phyloP scores from a whole-genome alignment of 768 basidiomycete species.

The Asterophora parasitica region DNA sequence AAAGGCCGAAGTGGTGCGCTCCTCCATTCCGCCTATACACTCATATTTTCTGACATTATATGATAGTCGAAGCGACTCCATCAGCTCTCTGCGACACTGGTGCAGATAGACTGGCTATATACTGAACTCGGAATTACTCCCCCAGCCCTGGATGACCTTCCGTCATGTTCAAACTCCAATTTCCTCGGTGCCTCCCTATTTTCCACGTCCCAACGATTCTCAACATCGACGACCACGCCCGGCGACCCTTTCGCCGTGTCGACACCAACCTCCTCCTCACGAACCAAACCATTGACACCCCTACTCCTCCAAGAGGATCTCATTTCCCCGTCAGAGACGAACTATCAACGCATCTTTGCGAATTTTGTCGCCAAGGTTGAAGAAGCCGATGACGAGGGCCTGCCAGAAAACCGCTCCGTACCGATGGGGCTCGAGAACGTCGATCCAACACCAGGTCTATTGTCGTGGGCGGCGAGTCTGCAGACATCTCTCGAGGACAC shows the following conservation, averaged over 20 bases:
- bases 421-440: constrained; percentile 65
- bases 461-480: constrained; percentile 63
- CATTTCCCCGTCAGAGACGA: constrained; percentile 29
- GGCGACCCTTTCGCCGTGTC: constrained; percentile 45
- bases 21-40: neutral
- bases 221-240: constrained; percentile 30
- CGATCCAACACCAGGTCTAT: constrained; percentile 71
- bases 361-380: constrained; percentile 61
- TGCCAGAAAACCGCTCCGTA: constrained; percentile 31
- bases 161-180: constrained; percentile 23
- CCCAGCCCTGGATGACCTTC: constrained; percentile 48
- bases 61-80: constrained; percentile 61
- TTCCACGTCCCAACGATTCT: constrained; percentile 24
- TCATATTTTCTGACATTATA: constrained; percentile 2
- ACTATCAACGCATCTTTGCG: constrained; percentile 57
- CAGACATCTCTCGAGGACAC: constrained; percentile 61
- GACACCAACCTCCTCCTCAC: constrained; percentile 48
- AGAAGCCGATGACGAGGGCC: constrained; percentile 47
- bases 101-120: constrained; percentile 80
- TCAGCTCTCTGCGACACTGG: constrained; percentile 56
- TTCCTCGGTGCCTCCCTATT: constrained; percentile 22
- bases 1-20: constrained; percentile 78
- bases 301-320: constrained; percentile 33
- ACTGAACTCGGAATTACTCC: constrained; percentile 74
- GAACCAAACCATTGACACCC: constrained; percentile 30